Percentiles rank a stretch among this genome's conserved stretches.
phyloP scores from a whole-genome alignment of 2,329 filamentous ascomycete genomes.

The Apiospora phragmitis region DNA sequence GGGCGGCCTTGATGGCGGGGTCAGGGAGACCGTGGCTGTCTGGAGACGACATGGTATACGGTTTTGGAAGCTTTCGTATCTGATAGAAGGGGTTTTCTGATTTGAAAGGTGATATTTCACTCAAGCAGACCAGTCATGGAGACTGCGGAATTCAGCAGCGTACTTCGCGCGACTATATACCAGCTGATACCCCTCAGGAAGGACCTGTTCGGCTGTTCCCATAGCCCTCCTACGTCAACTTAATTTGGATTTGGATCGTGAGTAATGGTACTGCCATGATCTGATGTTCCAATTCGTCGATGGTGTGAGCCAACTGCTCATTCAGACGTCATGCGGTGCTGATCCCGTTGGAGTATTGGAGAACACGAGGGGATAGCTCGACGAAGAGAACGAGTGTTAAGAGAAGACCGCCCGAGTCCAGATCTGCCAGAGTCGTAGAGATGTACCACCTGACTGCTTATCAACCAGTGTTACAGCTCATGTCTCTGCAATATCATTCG shows the following conservation, averaged over 20 bases:
- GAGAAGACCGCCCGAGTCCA: neutral
- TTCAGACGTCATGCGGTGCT: neutral
- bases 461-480: neutral
- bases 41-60: neutral
- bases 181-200: neutral
- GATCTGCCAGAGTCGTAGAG: neutral
- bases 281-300: slow-evolving; percentile 6
- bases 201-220: neutral
- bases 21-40: slow-evolving; percentile 9
- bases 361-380: neutral
- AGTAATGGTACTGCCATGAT: neutral
- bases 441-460: neutral
- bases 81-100: neutral
- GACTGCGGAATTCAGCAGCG: neutral
- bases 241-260: slow-evolving; percentile 3
- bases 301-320: slow-evolving; percentile 2
- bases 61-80: neutral
- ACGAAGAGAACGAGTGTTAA: neutral
- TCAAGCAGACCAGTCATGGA: neutral
- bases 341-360: slow-evolving; percentile 1
- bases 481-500: neutral
- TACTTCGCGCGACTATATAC: slow-evolving; percentile 1
- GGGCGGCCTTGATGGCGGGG: slow-evolving; percentile 5
- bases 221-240: neutral
- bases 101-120: neutral